phyloP scores from a whole-genome alignment of 495 filamentous ascomycete species.

The Tuber indicum region DNA sequence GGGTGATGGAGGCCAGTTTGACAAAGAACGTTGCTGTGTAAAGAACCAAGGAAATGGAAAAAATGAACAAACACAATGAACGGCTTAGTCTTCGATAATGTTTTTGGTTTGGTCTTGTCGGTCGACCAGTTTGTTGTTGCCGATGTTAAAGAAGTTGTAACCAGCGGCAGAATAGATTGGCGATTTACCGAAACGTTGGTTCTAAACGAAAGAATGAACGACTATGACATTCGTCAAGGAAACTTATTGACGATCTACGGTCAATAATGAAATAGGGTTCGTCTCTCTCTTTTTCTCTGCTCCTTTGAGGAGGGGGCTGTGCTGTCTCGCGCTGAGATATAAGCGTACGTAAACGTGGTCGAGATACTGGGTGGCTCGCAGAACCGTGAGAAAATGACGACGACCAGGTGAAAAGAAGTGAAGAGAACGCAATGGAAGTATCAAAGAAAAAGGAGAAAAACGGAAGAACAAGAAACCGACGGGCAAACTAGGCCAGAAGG shows the following conservation, averaged over 20 bases:
- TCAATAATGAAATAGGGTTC: slow-evolving; percentile 17
- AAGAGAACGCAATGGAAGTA: neutral
- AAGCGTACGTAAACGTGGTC: neutral
- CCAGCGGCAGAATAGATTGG: neutral
- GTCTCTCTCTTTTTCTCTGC: neutral
- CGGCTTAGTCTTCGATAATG: neutral
- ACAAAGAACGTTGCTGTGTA: neutral
- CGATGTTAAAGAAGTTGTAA: slow-evolving; percentile 1
- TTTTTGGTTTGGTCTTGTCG: neutral
- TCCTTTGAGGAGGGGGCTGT: neutral
- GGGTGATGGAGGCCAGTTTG: neutral
- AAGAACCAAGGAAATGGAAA: neutral
- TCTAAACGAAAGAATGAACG: slow-evolving; percentile 19
- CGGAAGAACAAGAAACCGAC: slow-evolving; percentile 7
- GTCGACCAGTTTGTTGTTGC: slow-evolving; percentile 3
- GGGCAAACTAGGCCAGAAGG: neutral
- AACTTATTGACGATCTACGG: slow-evolving; percentile 38
- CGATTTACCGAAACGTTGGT: neutral
- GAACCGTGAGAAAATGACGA: slow-evolving; percentile 36
- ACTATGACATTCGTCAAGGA: slow-evolving; percentile 28
- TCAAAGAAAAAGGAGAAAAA: slow-evolving; percentile 19
- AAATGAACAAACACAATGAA: neutral
- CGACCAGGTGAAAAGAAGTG: slow-evolving; percentile 19
- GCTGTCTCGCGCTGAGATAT: neutral
- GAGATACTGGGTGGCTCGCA: slow-evolving; percentile 27